phyloP scores from a whole-genome alignment of 2,329 filamentous ascomycete species.

The Penicillium sp. region DNA sequence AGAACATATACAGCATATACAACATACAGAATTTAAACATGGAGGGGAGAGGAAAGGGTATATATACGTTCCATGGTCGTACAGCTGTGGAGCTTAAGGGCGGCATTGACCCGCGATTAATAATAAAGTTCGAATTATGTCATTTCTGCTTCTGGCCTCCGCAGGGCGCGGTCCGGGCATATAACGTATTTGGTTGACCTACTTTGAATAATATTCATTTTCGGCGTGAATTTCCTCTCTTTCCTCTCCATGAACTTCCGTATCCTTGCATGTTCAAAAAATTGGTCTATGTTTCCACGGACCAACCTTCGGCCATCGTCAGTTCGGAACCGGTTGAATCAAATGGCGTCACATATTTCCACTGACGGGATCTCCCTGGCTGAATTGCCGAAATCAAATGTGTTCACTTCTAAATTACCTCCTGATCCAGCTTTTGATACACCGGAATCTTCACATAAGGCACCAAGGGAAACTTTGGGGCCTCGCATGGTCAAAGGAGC shows the following conservation, averaged over 20 bases:
- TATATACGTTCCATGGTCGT: no score
- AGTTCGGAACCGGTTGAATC: slow-evolving; percentile 37
- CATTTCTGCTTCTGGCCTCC: background rate
- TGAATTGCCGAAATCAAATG: slow-evolving; percentile 63
- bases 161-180: no score
- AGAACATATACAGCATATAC: no score
- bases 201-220: background rate
- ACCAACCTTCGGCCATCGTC: slow-evolving; percentile 7
- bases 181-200: background rate
- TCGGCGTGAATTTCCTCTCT: no score
- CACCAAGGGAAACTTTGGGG: slow-evolving; percentile 70
- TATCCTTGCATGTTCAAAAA: slow-evolving; percentile 5
- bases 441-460: slow-evolving; percentile 75
- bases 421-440: slow-evolving; percentile 77
- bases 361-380: slow-evolving; percentile 38
- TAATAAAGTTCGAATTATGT: background rate
- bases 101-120: background rate
- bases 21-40: no score
- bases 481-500: slow-evolving; percentile 84
- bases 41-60: no score
- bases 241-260: slow-evolving; percentile 7
- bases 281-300: slow-evolving; percentile 29
- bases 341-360: slow-evolving; percentile 49
- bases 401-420: slow-evolving; percentile 67
- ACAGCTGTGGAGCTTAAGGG: no score